These are phyloP conservation scores for Hyaloscypha variabilis DNA, from an alignment of 495 filamentous ascomycete species.

Conservation along the genomic window DNA sequence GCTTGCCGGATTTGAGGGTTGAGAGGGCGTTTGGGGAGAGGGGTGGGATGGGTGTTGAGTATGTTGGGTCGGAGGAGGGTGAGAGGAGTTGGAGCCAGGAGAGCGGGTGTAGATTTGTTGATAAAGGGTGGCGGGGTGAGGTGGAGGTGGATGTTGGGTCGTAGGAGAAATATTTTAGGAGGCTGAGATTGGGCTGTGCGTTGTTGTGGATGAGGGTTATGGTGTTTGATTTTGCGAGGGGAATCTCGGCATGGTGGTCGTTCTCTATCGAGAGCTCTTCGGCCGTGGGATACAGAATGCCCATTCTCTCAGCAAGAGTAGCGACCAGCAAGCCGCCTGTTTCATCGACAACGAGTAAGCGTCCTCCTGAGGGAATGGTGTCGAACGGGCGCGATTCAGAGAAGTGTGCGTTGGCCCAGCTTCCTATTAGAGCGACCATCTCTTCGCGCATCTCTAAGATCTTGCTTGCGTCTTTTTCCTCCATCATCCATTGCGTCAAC, in stretches of 20 bases:
- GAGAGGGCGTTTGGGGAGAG: slow-evolving; percentile 57
- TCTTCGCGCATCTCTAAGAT: slow-evolving; percentile 92
- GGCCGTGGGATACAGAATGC: slow-evolving; percentile 58
- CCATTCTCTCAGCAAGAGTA: slow-evolving; percentile 90
- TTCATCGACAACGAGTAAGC: slow-evolving; percentile 91
- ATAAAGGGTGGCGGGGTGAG: slow-evolving; percentile 66
- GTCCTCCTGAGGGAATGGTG: slow-evolving; percentile 46
- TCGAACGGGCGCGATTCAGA: slow-evolving; percentile 35
- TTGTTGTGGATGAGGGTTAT: slow-evolving; percentile 88
- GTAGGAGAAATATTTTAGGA: slow-evolving; percentile 86
- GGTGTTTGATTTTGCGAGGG: slow-evolving; percentile 59
- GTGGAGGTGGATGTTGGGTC: slow-evolving; percentile 52
- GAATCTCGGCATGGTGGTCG: slow-evolving; percentile 6
- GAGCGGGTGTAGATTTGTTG: slow-evolving; percentile 76
- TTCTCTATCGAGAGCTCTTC: slow-evolving; percentile 17
- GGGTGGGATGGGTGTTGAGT: slow-evolving; percentile 57
- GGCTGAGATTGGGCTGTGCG: slow-evolving; percentile 82
- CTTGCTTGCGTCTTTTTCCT: slow-evolving; percentile 73
- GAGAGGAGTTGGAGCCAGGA: slow-evolving; percentile 89
- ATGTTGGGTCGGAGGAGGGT: slow-evolving; percentile 71
- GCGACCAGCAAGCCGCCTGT: slow-evolving; percentile 85
- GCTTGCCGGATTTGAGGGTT: slow-evolving; percentile 72
- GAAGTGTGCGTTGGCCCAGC: slow-evolving; percentile 56
- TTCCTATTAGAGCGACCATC: slow-evolving; percentile 66
- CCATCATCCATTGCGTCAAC: slow-evolving; percentile 71